Percentiles rank a stretch among this genome's conserved stretches.
Evolutionary conservation across 2,329 filamentous ascomycete genomes (phyloP).

Genomic region (Cladobotryum mycophilum): DNA sequence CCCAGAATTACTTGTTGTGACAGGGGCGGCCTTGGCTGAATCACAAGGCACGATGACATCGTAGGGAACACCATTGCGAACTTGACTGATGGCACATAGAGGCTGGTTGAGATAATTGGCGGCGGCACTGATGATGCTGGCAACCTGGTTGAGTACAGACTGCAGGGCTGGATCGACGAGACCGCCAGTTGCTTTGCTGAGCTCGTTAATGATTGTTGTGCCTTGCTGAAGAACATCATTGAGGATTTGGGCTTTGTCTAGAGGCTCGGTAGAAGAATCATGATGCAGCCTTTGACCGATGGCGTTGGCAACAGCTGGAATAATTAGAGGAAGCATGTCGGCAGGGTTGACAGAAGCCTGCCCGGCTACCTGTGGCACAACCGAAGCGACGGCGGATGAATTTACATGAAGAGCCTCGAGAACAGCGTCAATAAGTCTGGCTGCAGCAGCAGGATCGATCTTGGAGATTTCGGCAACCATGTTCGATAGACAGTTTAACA

Average conservation of each 20-base stretch:
- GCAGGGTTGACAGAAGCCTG: slow-evolving; percentile 11
- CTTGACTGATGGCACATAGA: slow-evolving; percentile 16
- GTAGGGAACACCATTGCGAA: slow-evolving; percentile 6
- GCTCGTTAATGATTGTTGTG: slow-evolving; percentile 16
- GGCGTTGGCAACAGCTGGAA: slow-evolving; percentile 18
- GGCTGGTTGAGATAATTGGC: slow-evolving; percentile 13
- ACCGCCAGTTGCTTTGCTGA: slow-evolving; percentile 10
- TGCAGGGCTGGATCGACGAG: slow-evolving; percentile 11
- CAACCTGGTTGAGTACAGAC: slow-evolving; percentile 17
- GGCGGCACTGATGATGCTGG: slow-evolving; percentile 15
- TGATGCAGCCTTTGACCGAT: slow-evolving; percentile 11
- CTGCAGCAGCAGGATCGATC: slow-evolving; percentile 15
- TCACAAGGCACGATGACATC: slow-evolving; percentile 16
- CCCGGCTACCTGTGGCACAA: slow-evolving; percentile 14
- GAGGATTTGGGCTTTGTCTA: slow-evolving; percentile 11
- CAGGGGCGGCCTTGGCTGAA: slow-evolving; percentile 1
- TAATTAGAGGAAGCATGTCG: slow-evolving; percentile 16
- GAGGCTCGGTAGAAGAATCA: background rate
- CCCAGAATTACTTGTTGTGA: background rate
- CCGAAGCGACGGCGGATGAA: slow-evolving; percentile 11
- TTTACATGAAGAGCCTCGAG: slow-evolving; percentile 16
- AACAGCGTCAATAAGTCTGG: slow-evolving; percentile 18
- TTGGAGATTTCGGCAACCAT: slow-evolving; percentile 15
- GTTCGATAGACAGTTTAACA: slow-evolving; percentile 15
- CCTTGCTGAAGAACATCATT: slow-evolving; percentile 15